A percentile compares a stretch with the other conserved stretches of the same genome.
phyloP scores from a whole-genome alignment of 2,329 filamentous ascomycete species.

The Pseudonectria foliicola region DNA sequence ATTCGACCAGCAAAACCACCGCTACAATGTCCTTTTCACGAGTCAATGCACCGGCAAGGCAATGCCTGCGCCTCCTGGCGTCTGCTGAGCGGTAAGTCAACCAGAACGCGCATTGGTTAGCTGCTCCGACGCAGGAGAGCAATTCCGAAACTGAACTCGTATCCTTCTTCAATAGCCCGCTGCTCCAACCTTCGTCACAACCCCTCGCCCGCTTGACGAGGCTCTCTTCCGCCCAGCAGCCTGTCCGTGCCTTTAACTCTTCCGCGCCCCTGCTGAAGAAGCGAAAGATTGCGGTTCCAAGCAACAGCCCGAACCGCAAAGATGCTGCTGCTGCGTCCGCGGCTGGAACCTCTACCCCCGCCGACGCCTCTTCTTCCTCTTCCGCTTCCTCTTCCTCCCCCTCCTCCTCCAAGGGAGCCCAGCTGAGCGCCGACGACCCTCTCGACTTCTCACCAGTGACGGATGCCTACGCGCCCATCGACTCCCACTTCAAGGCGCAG shows the following conservation, averaged over 20 bases:
- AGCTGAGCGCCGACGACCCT: conserved; percentile 35
- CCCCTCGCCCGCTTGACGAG: conserved; percentile 3
- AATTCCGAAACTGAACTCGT: conserved; percentile 6
- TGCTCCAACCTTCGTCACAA: conserved; percentile 11
- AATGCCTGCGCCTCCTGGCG: conserved; percentile 16
- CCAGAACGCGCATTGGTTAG: neutral
- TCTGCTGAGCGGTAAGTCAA: conserved; percentile 17
- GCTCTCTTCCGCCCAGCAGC: conserved; percentile 1
- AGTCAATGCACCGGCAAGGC: conserved; percentile 17
- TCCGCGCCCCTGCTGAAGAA: conserved; percentile 29
- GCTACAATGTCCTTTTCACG: conserved; percentile 15
- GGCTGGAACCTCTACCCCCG: too few species aligned
- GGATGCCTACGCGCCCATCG: conserved; percentile 35
- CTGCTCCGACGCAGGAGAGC: too few species aligned
- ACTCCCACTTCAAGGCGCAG: conserved; percentile 37
- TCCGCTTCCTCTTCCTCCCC: conserved; percentile 12
- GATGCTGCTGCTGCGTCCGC: too few species aligned
- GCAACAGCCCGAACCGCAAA: conserved; percentile 22
- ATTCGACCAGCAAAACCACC: conserved; percentile 1
- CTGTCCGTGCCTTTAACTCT: conserved; percentile 24
- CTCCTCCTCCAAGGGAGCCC: conserved; percentile 14
- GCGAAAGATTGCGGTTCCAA: conserved; percentile 28
- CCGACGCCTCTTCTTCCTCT: conserved; percentile 1
- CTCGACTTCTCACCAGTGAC: conserved; percentile 43
- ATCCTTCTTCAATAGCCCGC: conserved; percentile 5